Conservation (phyloP, 2,329 filamentous ascomycete genomes). For the Cordyceps javanica region DNA sequence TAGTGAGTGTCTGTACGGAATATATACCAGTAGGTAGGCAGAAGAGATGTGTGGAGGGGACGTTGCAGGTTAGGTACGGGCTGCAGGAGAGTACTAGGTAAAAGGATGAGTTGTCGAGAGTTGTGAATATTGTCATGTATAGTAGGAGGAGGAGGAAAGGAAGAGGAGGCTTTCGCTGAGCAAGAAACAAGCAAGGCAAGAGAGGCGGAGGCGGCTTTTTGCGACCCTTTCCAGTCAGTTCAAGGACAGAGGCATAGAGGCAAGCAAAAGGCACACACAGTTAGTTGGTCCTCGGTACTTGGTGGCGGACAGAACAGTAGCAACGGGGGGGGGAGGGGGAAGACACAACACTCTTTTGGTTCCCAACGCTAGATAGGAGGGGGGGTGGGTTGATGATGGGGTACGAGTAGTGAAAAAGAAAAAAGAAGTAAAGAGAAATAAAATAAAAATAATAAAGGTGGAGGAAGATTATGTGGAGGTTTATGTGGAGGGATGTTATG, state of each 20-base stretch:
- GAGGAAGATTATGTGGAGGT: background rate
- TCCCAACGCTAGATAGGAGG: background rate
- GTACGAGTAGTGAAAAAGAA: background rate
- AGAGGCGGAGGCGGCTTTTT: no score
- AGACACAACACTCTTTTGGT: background rate
- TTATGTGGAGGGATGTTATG: background rate
- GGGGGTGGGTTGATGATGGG: background rate
- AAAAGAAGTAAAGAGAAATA: no score
- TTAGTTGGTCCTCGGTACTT: slow-evolving; percentile 5
- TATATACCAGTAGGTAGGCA: no score
- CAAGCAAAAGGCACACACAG: background rate
- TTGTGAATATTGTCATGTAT: background rate
- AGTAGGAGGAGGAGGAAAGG: background rate
- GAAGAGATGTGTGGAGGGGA: background rate
- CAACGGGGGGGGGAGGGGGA: background rate
- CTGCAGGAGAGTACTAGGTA: background rate
- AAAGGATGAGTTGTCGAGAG: background rate
- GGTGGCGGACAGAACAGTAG: background rate
- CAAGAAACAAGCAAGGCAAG: no score
- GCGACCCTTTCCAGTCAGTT: no score
- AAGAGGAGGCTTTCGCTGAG: no score
- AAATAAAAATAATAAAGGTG: no score
- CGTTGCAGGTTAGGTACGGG: no score
- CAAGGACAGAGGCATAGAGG: no score
- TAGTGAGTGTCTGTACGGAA: no score